Conservation (phyloP, 225 moss, liverwort and hornwort species). For the Polytrichum formosum region DNA sequence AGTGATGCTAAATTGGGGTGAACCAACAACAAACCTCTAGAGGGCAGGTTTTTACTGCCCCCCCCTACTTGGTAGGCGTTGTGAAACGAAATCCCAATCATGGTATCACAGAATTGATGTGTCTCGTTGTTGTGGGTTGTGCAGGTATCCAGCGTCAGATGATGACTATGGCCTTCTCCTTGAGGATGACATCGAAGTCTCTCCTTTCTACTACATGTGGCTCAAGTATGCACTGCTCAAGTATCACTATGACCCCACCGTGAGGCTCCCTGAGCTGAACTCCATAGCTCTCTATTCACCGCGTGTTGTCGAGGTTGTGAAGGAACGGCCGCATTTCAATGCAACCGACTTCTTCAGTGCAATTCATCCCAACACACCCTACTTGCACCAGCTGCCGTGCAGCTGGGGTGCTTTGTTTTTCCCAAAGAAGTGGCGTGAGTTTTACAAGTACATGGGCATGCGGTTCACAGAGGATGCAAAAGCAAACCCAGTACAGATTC, state of each 20-base stretch:
- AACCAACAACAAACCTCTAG: neutral
- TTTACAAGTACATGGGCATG: constrained; percentile 92
- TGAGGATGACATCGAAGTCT: constrained; percentile 97
- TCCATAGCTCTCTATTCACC: constrained; percentile 91
- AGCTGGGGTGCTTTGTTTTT: constrained; percentile 96
- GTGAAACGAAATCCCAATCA: neutral
- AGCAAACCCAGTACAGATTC: constrained; percentile 81
- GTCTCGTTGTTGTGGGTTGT: neutral
- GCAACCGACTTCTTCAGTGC: constrained; percentile 72
- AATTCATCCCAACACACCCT: constrained; percentile 79
- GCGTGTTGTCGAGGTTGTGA: constrained; percentile 88
- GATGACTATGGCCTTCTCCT: constrained; percentile 84
- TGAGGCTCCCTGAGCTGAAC: constrained; percentile 75
- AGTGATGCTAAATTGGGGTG: no score
- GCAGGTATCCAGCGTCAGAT: constrained; percentile 68
- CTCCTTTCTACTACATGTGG: constrained; percentile 98
- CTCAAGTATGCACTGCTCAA: constrained; percentile 83
- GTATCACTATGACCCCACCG: constrained; percentile 87
- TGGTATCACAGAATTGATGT: neutral
- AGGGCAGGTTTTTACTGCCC: neutral
- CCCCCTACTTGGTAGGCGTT: neutral
- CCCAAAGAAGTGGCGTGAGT: constrained; percentile 86
- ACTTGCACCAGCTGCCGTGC: constrained; percentile 92
- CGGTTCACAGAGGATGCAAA: constrained; percentile 83
- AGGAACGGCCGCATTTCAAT: constrained; percentile 84